These are phyloP conservation scores for Geotrichum australiense DNA, from an alignment of 1,139 yeast genomes.

Conservation along the genomic window DNA sequence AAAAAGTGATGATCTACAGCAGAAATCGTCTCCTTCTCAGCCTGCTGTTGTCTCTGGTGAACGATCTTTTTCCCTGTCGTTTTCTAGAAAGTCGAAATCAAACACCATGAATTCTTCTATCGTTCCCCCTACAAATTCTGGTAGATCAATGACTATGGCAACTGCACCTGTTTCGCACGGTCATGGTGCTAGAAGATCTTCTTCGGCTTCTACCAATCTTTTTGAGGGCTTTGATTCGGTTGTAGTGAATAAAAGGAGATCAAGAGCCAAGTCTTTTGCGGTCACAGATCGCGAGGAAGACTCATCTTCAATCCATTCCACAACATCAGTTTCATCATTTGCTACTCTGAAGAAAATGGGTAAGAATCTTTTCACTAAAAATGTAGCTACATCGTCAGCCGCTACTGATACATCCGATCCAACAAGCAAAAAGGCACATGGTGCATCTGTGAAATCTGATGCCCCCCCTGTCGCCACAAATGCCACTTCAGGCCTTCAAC, in stretches of 20 bases:
- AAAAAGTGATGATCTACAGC: slow-evolving; percentile 3
- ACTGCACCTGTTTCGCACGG: not conserved
- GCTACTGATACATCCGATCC: not conserved
- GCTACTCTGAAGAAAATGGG: slow-evolving; percentile 25
- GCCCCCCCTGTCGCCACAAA: too few relatives aligned
- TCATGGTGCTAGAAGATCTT: slow-evolving; percentile 5
- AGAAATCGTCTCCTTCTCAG: not conserved
- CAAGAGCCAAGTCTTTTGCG: slow-evolving; percentile 4
- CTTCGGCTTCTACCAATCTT: slow-evolving; percentile 13
- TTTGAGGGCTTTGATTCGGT: slow-evolving; percentile 17
- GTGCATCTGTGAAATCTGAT: too few relatives aligned
- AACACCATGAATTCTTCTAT: slow-evolving; percentile 10
- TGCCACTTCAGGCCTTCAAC: too few relatives aligned
- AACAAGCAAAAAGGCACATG: too few relatives aligned
- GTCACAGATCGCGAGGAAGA: slow-evolving; percentile 18
- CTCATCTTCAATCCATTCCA: slow-evolving; percentile 24
- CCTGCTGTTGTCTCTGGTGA: not conserved
- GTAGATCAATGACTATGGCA: slow-evolving; percentile 12
- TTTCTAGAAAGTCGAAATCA: slow-evolving; percentile 10
- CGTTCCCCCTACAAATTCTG: slow-evolving; percentile 2
- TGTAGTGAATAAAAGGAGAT: slow-evolving; percentile 8
- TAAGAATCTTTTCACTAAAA: slow-evolving; percentile 7
- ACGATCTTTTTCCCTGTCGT: slow-evolving; percentile 13
- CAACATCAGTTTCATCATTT: slow-evolving; percentile 27
- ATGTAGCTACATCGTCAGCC: not conserved